Conservation (phyloP, 495 filamentous ascomycete species). For the Aspergillus incahuasiensis region DNA sequence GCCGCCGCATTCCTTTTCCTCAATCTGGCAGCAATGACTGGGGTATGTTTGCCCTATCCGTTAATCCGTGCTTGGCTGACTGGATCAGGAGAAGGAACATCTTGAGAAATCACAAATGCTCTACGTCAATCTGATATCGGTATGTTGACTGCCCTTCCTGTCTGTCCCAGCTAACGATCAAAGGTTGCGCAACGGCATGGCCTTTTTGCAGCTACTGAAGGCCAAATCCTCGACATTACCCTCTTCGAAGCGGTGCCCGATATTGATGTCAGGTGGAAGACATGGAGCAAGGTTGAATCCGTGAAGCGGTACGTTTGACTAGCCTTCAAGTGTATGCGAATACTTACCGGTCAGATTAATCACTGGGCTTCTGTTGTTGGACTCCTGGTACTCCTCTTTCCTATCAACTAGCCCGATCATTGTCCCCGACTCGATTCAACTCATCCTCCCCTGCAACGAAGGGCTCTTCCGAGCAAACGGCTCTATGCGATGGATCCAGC, state of each 20-base stretch:
- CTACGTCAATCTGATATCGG: slow-evolving; percentile 48
- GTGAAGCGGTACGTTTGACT: slow-evolving; percentile 38
- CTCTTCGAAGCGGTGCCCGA: slow-evolving; percentile 44
- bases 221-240: slow-evolving; percentile 41
- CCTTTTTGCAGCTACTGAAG: slow-evolving; percentile 44
- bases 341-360: slow-evolving; percentile 32
- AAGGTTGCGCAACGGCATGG: slow-evolving; percentile 50
- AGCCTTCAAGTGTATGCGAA: too few species aligned
- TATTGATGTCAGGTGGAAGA: slow-evolving; percentile 49
- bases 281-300: slow-evolving; percentile 50
- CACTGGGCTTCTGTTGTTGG: slow-evolving; percentile 44
- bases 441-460: slow-evolving; percentile 45
- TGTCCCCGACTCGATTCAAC: slow-evolving; percentile 43
- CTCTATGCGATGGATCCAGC: slow-evolving; percentile 44
- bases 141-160: slow-evolving; percentile 19
- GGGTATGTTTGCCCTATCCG: slow-evolving; percentile 26
- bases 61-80: slow-evolving; percentile 13
- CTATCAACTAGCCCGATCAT: slow-evolving; percentile 46
- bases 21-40: slow-evolving; percentile 47
- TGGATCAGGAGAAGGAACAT: slow-evolving; percentile 37
- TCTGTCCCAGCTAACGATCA: background rate
- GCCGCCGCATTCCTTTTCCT: slow-evolving; percentile 45
- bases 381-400: slow-evolving; percentile 49
- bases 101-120: slow-evolving; percentile 46
- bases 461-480: slow-evolving; percentile 42